Conservation (phyloP, 371 early-diverging fungal genomes). For the Mucor irregularis region DNA sequence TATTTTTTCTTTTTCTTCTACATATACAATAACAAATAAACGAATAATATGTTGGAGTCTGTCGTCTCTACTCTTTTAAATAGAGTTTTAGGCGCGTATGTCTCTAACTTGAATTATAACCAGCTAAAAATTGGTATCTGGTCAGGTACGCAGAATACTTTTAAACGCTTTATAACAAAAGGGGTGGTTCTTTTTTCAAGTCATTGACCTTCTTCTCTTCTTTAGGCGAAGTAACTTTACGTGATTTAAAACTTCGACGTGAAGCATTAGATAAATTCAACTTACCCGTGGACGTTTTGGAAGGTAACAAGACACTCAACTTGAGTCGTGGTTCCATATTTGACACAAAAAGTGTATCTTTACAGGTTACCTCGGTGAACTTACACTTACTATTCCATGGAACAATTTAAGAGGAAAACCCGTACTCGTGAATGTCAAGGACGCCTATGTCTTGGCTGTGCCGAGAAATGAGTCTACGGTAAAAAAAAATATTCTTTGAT, state of each 20-base stretch:
- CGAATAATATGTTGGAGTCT: conserved; percentile 79
- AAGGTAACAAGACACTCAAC: conserved; percentile 64
- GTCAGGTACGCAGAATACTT: conserved; percentile 69
- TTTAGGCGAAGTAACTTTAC: conserved; percentile 94
- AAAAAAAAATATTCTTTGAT: conserved; percentile 18
- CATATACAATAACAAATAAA: neutral
- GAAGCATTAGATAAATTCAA: conserved; percentile 94
- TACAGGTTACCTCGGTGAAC: conserved; percentile 88
- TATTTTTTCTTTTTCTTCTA: neutral
- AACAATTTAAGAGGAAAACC: conserved; percentile 93
- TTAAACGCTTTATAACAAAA: neutral
- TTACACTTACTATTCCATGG: conserved; percentile 95
- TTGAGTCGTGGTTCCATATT: too few relatives aligned
- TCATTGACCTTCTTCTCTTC: too few relatives aligned
- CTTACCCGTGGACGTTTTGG: conserved; percentile 90
- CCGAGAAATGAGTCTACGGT: conserved; percentile 80
- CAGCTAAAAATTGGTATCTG: conserved; percentile 97
- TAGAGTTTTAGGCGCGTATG: conserved; percentile 93
- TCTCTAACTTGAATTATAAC: conserved; percentile 91
- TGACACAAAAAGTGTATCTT: too few relatives aligned
- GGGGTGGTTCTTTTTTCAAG: too few relatives aligned
- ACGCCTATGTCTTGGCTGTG: conserved; percentile 85
- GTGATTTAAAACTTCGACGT: conserved; percentile 83
- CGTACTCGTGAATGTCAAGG: conserved; percentile 83
- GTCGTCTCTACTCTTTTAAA: conserved; percentile 89